Base-by-base conservation (phyloP, 257 asterid species). In the Penstemon eatonii region DNA sequence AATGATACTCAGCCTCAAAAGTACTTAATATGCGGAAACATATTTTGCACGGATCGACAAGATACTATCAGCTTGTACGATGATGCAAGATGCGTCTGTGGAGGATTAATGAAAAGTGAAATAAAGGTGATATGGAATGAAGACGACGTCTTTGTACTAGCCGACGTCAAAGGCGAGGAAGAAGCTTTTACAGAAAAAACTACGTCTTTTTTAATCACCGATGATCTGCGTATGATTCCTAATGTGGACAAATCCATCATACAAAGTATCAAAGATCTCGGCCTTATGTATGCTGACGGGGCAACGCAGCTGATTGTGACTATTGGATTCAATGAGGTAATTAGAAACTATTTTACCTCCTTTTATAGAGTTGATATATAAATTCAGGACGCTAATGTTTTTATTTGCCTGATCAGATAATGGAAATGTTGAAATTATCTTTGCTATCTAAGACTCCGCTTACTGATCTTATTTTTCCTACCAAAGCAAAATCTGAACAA, bases 291-390 rank as follows among this genome's bases (percentile, higher is more conserved):
- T 15, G 25, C 44, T 0, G 18, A 40, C 3, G 68, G 42, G 0
- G 38, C 53, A 4, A 56, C 56, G 64, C n/a, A 55, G 4, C 62
- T 39, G 42, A 40, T 2, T 42, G 25, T 56, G 8, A 49, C 12
- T 8, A 6, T 72, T 12, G 81, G 77, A 11, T 2, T 66, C 13
- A 51, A 49, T 8, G 72, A 69, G 80, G 80, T 75, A 7, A 60
- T 19, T 8, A 33, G 7, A 53, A 12, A 3, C 38, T 12, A 36
- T 18, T 5, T 19, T 46, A 44, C 41, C 18, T 0, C 41, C 18
- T 0, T 12, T 50, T 6, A 4, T 43, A 5, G 2, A 8, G 5
- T 33, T 6, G 25, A 37, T 40, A 7, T 41, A 7, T 36, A 4
- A 25, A 25, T 25, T 25, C 33, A 25, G 2, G 33, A 25, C 1